A percentile compares a stretch with the other conserved stretches of the same genome.
phyloP scores from a whole-genome alignment of 1,139 yeast genomes.

The Kluyveromyces marxianus region DNA sequence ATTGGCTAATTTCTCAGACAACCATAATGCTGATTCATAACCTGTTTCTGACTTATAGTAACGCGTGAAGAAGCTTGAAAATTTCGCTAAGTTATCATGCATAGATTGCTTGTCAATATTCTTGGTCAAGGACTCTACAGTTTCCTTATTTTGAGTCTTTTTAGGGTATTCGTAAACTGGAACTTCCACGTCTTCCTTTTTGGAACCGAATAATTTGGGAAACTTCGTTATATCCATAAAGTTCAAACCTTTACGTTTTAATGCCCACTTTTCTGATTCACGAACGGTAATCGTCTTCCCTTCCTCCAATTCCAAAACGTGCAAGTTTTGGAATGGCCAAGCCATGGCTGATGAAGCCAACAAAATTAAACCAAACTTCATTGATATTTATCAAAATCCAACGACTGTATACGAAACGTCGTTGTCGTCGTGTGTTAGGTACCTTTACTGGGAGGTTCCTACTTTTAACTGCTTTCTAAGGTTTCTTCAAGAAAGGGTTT shows the following conservation, averaged over 20 bases:
- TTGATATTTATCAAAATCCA: neutral
- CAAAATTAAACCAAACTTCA: conserved; percentile 1
- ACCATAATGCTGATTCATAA: conserved; percentile 65
- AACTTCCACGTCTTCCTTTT: conserved; percentile 32
- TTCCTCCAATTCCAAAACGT: conserved; percentile 20
- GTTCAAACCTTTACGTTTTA: conserved; percentile 46
- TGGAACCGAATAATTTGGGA: conserved; percentile 32
- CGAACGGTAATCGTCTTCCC: conserved; percentile 37
- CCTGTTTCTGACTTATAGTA: conserved; percentile 74
- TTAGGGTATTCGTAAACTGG: conserved; percentile 53
- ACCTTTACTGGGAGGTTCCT: no score
- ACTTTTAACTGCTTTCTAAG: no score
- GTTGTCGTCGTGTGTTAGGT: no score
- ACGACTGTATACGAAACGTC: no score
- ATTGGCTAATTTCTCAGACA: conserved; percentile 42
- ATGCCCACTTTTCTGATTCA: conserved; percentile 49
- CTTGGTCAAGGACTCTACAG: conserved; percentile 37
- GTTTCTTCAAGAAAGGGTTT: no score
- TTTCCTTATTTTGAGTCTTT: conserved; percentile 32
- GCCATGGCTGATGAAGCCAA: conserved; percentile 5
- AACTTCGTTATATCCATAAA: conserved; percentile 67
- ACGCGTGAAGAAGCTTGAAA: conserved; percentile 71
- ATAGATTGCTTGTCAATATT: conserved; percentile 39
- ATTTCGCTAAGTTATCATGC: conserved; percentile 48
- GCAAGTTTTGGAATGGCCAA: conserved; percentile 12